Evolutionary conservation across 2,329 filamentous ascomycete genomes (phyloP).

Genomic region (Pyricularia grisea): DNA sequence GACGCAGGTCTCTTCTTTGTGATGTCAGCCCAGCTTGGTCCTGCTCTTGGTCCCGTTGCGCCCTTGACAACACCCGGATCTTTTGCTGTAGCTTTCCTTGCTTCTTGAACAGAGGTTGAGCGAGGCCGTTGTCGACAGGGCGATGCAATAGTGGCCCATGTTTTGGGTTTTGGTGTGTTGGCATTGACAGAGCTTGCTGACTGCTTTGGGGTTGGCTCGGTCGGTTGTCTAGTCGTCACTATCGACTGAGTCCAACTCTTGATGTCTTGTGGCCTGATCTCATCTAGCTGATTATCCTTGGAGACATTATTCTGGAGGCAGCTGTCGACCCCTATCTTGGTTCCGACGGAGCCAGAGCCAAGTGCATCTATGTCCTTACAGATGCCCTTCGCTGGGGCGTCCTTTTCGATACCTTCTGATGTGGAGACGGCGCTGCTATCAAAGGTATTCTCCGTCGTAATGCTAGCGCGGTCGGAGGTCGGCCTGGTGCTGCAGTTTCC

Average conservation of each 20-base stretch:
- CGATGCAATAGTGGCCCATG: background rate
- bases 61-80: background rate
- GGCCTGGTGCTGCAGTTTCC: background rate
- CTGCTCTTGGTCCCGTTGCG: background rate
- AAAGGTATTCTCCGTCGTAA: background rate
- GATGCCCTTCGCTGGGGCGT: background rate
- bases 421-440: background rate
- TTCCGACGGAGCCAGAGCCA: background rate
- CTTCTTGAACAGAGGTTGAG: background rate
- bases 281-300: background rate
- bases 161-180: background rate
- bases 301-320: background rate
- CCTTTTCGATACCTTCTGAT: background rate
- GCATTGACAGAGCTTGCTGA: background rate
- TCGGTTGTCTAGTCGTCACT: background rate
- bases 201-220: background rate
- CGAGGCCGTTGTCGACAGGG: background rate
- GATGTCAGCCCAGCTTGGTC: background rate
- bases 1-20: background rate
- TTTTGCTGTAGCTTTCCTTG: background rate
- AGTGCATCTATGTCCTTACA: background rate
- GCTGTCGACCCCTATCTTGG: background rate
- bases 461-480: background rate
- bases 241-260: background rate
- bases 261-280: background rate